Percentiles rank a stretch among this genome's conserved stretches.
phyloP scores from a whole-genome alignment of 139 green algal species.

The Tetradesmus lagerheimii region DNA sequence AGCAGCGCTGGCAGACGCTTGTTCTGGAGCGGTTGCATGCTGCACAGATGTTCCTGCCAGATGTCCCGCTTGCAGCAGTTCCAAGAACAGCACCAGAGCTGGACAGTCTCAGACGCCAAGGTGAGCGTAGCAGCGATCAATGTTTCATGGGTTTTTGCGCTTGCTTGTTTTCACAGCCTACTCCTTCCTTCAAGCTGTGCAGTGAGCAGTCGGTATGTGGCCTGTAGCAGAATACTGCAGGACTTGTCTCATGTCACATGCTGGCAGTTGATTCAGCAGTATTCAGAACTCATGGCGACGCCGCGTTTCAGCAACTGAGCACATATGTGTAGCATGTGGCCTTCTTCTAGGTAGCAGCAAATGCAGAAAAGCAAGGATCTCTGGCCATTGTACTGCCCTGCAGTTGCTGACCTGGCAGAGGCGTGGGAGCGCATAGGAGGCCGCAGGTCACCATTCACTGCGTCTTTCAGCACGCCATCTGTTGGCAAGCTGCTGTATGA shows the following conservation, averaged over 20 bases:
- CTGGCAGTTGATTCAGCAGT: too few relatives aligned
- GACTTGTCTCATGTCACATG: background rate
- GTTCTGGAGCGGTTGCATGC: slow-evolving; percentile 23
- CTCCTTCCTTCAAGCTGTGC: background rate
- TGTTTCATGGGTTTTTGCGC: too few relatives aligned
- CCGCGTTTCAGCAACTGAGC: background rate
- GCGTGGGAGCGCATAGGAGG: slow-evolving; percentile 42
- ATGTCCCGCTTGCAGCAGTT: slow-evolving; percentile 37
- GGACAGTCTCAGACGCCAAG: slow-evolving; percentile 36
- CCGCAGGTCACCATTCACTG: slow-evolving; percentile 21
- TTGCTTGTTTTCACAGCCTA: background rate
- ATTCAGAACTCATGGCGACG: background rate
- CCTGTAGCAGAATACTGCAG: background rate
- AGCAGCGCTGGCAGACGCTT: slow-evolving; percentile 24
- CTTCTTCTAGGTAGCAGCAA: background rate
- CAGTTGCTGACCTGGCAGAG: background rate
- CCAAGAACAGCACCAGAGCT: slow-evolving; percentile 43
- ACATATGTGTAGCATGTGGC: background rate
- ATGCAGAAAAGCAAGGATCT: background rate
- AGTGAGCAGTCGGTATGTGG: background rate
- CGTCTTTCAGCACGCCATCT: background rate
- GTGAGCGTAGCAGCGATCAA: slow-evolving; percentile 16
- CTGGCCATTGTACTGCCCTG: background rate
- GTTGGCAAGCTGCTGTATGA: slow-evolving; percentile 46
- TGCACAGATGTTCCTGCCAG: slow-evolving; percentile 50